Evolutionary conservation across 169 alveolate species (phyloP), one percentile per base, ranked within the genome.

Genomic region (Eimeria falciformis): DNA sequence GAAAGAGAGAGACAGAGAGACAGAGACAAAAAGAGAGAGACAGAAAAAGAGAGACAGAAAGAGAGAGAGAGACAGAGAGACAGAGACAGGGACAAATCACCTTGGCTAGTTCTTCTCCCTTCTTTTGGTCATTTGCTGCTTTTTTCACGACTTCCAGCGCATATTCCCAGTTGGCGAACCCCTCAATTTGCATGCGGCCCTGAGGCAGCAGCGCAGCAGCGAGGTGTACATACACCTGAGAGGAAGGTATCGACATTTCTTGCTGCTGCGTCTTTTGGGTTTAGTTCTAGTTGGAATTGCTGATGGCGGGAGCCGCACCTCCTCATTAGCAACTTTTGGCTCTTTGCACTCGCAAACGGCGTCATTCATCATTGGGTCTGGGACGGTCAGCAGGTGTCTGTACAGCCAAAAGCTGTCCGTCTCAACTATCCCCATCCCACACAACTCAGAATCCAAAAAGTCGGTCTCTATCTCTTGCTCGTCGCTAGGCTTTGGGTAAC

Each of bases 291-390:
- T 33, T 33, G 40, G 2, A 33, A 33, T 33, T 33, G 40, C 40
- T 33, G 40, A 33, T 0, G 40, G 40, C 40, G 40, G 40, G 40
- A 33, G 40, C 18, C 86, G 12, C 46, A 79, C 89, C 75, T 79
- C 92, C 27, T 85, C 71, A 40, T 66, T 85, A 3, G 92, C 56
- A 11, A 3, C 29, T 55, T 85, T 85, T 2, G 92, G 82, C n/a
- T 85, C 85, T 33, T 68, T 85, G 84, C 96, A 94, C 23, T 94
- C 95, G 77, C 96, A 94, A 2, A 94, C 55, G 17, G 96, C 96
- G 65, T 94, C 89, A 66, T 94, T 94, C 95, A 91, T 94, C 50
- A 62, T 89, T 55, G 68, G 86, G n/a, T 92, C 92, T 0, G 96
- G 96, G 69, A 94, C 83, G 29, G 55, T 90, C 25, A 94, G 78